phyloP scores from a whole-genome alignment of 75 land plant species.

The Larix kaempferi region DNA sequence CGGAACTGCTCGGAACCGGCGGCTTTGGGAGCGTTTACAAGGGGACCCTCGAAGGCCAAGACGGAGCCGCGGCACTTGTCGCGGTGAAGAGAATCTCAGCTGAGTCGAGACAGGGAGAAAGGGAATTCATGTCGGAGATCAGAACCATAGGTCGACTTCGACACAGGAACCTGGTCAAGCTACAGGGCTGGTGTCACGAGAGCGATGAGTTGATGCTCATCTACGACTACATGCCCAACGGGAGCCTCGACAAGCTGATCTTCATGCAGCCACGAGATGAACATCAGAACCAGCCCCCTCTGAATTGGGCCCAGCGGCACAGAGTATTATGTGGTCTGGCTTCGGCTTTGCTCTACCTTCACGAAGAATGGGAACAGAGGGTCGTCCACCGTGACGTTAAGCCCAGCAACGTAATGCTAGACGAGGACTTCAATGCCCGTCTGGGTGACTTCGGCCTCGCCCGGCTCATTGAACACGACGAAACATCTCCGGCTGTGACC shows the following conservation, averaged over 20 bases:
- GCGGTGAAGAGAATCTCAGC: slow-evolving; percentile 21
- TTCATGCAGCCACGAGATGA: not conserved
- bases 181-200: slow-evolving; percentile 31
- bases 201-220: not conserved
- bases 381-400: not conserved
- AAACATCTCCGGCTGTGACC: not conserved
- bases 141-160: slow-evolving; percentile 31
- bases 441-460: slow-evolving; percentile 13
- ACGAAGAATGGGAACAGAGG: slow-evolving; percentile 44
- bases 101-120: slow-evolving; percentile 22
- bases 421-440: slow-evolving; percentile 3
- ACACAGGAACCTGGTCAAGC: slow-evolving; percentile 35
- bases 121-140: slow-evolving; percentile 39
- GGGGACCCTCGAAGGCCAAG: not conserved
- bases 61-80: not conserved
- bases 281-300: not conserved
- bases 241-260: not conserved
- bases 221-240: slow-evolving; percentile 4
- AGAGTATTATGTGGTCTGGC: no score
- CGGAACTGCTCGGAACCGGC: slow-evolving; percentile 12
- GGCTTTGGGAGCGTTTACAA: slow-evolving; percentile 14
- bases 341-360: slow-evolving; percentile 21
- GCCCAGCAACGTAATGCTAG: slow-evolving; percentile 5
- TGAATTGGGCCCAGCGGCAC: slow-evolving; percentile 20
- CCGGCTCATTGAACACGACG: slow-evolving; percentile 1